Base-by-base conservation (phyloP, 805 yeast genomes). In the Spathaspora boniae region DNA sequence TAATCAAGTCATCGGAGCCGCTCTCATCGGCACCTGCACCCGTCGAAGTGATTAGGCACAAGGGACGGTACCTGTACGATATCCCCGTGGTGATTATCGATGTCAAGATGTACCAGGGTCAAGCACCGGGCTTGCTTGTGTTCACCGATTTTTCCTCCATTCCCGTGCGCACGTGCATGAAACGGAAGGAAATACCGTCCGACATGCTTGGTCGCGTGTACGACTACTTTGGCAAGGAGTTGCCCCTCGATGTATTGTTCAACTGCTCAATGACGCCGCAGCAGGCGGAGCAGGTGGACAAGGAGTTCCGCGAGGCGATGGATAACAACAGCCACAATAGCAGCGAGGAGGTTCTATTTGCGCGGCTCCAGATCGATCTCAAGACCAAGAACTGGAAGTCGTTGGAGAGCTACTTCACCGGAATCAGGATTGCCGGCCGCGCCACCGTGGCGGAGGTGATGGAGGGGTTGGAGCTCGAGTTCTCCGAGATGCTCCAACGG, bases 111-210 rank as follows among this genome's bases (percentile, higher is more conserved):
- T n/a, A n/a, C n/a, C n/a, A n/a, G n/a, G n/a, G n/a, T n/a, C n/a
- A n/a, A n/a, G n/a, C n/a, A n/a, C 7, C 18, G 24, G 29, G 23
- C 9, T 12, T 21, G 7, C 14, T 34, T 15, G 14, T 33, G 6
- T 29, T 34, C 20, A 15, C 38, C 4, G 38, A 34, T 17, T 29
- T 34, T 9, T 24, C 28, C 9, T 29, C 29, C 4, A 34, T 34
- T 16, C 22, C 6, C 9, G 11, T 9, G 7, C 4, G 5, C 5
- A 34, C 38, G 6, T n/a, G 5, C 3, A 22, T 29, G 14, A 16
- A 16, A 4, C 4, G 4, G 3, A 26, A 26, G 4, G 29, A 34
- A 19, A 2, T 34, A 9, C 38, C 38, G 8, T 34, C 38, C 4
- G 17, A 14, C 7, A 4, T 34, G 6, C 16, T 23, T 5, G 12